phyloP scores from a whole-genome alignment of 768 basidiomycete species.

The Kwoniella bestiolae region DNA sequence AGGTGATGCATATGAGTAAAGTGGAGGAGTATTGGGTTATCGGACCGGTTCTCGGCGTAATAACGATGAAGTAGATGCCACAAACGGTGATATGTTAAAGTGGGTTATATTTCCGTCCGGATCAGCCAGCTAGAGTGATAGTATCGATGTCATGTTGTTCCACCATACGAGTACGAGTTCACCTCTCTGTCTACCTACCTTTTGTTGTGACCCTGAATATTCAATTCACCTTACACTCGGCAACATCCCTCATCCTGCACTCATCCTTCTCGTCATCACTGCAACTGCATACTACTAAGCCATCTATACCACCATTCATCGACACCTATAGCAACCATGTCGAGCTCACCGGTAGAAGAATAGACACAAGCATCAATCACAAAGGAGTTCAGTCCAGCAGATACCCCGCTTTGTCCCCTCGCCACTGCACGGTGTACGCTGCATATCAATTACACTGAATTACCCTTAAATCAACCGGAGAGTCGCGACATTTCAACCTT shows the following conservation, averaged over 20 bases:
- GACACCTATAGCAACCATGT: background rate
- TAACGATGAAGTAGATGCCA: background rate
- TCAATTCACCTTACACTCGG: background rate
- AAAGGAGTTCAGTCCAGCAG: background rate
- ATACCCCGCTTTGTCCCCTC: background rate
- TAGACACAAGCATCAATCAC: background rate
- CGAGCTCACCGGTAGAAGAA: background rate
- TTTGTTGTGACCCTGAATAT: background rate
- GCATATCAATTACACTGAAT: no score
- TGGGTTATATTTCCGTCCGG: background rate
- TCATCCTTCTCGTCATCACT: background rate
- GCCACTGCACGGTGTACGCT: background rate
- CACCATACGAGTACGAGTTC: no score
- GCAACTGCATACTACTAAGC: background rate
- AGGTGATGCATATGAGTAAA: background rate
- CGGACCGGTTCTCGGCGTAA: constrained; percentile 12
- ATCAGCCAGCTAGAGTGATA: no score
- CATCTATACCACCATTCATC: background rate
- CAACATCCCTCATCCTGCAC: background rate
- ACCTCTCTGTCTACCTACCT: no score
- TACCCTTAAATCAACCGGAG: constrained; percentile 1
- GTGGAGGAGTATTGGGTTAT: background rate
- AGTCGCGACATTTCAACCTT: constrained; percentile 2
- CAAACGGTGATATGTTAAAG: background rate
- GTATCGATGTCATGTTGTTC: no score